Evolutionary conservation across 2,329 filamentous ascomycete genomes (phyloP), one percentile per base, ranked within the genome.

Genomic region (Eutypa lata): DNA sequence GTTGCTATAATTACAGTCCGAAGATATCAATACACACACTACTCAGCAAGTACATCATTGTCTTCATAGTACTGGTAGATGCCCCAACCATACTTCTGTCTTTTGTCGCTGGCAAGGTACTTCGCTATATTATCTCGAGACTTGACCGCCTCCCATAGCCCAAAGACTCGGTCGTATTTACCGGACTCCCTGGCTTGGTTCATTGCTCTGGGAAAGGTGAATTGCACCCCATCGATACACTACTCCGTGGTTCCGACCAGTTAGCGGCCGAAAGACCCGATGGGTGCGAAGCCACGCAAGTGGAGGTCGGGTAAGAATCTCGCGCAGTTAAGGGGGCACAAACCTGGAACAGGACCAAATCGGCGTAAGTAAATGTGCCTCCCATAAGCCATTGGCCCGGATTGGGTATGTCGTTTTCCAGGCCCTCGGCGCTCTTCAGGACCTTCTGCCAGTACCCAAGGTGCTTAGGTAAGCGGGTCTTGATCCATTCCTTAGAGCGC

Each of bases 41-140:
- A 52, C 48, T 51, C 46, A 19, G 53, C 42, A 45, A 48, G 70
- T 43, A 73, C 58, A 60, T 91, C 88, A 47, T 91, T 68, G 71
- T 91, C 88, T 3, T 83, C 78, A 62, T 92, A 91, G 61, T 88
- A 71, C 31, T 88, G 77, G 66, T 83, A 91, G 37, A 91, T 77
- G 1, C 88, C 87, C 55, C 49, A 56, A 13, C 77, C 70, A 63
- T 89, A 91, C 50, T 76, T 69, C 64, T 78, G 63, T 37, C 88
- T 76, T 57, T 84, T 77, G 1, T 81, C 76, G 66, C 88, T 90
- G 21, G 68, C 75, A 48, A 91, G 68, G 65, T 91, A 92, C 31
- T 74, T 78, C 68, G 84, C 86, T 59, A 91, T 77, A 21, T 78
- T 82, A 33, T 81, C 81, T 42, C 83, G 73, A 51, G 79, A 76